Base-by-base conservation (phyloP, 1,139 yeast genomes). In the Candida sanyaensis region DNA sequence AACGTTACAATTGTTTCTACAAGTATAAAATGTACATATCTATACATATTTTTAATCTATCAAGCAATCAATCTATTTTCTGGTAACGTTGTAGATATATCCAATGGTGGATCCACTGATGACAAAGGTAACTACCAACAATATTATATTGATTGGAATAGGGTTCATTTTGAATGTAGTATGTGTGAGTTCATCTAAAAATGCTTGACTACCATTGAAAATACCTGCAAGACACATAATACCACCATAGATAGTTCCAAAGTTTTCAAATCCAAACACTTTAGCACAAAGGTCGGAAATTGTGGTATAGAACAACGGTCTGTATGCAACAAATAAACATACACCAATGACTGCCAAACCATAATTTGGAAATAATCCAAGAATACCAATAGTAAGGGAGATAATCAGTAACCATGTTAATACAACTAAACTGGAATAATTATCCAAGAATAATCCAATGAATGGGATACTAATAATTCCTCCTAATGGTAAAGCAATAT, bases 201-300 rank as follows among this genome's bases (percentile, higher is more conserved):
- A 53, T 44, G 69, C 66, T 54, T 74, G 79, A 34, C 65, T 59
- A 50, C 66, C 65, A 52, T 74, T 75, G 55, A 71, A 60, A 11
- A 71, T 54, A 12, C 80, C 80, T 5, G 77, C 66, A 39, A 72
- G 62, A 50, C 73, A 65, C 39, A 36, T 71, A 32, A 74, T 69
- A n/a, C 73, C 61, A 4, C 80, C 80, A 53, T 75, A 75, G 26
- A 75, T 72, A 4, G 78, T 73, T 6, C 80, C 80, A 55, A 75
- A 75, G 11, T 78, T 75, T 49, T 74, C 78, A 50, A 74, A 75
- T 7, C 80, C 80, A 59, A 75, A 75, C 30, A 75, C 78, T 55
- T 75, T 75, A 43, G 79, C 79, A 55, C 78, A 75, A 48, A 69
- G 67, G 50, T 75, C 80, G 7, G 75, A 68, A 23, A 75, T 65